phyloP scores from a whole-genome alignment of 768 basidiomycete genomes.

The Panaeolus papilionaceus region DNA sequence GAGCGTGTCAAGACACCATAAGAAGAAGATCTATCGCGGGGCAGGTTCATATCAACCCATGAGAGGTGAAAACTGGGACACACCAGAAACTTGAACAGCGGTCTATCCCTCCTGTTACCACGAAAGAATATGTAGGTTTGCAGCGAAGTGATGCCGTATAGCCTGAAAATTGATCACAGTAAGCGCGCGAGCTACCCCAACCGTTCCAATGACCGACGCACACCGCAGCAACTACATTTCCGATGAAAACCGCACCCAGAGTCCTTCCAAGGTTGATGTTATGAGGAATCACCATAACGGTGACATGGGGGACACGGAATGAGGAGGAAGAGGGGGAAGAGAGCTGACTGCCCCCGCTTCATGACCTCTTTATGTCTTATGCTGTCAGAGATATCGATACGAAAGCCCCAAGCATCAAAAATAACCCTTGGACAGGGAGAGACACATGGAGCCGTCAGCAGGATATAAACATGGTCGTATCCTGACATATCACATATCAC shows the following conservation, averaged over 20 bases:
- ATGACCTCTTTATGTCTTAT: not conserved
- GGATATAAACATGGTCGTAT: not conserved
- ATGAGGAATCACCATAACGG: slow-evolving; percentile 10
- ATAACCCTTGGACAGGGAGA: not conserved
- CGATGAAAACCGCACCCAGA: slow-evolving; percentile 30
- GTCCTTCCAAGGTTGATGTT: slow-evolving; percentile 29
- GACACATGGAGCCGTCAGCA: not conserved
- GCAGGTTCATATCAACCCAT: not conserved
- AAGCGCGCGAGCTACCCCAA: not conserved
- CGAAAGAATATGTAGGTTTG: slow-evolving; percentile 30
- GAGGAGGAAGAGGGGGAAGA: slow-evolving; percentile 9
- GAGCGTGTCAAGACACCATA: slow-evolving; percentile 31
- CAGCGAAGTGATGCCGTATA: slow-evolving; percentile 30
- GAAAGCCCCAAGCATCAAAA: not conserved
- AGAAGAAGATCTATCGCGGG: slow-evolving; percentile 24
- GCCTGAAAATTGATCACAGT: slow-evolving; percentile 15
- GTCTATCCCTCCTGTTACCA: slow-evolving; percentile 26
- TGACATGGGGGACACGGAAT: slow-evolving; percentile 21
- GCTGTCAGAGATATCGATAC: slow-evolving; percentile 1
- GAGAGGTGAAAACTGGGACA: not conserved
- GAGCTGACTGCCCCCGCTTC: not conserved
- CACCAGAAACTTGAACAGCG: slow-evolving; percentile 28
- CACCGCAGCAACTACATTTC: slow-evolving; percentile 27
- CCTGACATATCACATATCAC: slow-evolving; percentile 10
- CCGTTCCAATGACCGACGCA: slow-evolving; percentile 13